Conservation (phyloP, 139 green algal species). For the Raphidocelis subcapitata region DNA sequence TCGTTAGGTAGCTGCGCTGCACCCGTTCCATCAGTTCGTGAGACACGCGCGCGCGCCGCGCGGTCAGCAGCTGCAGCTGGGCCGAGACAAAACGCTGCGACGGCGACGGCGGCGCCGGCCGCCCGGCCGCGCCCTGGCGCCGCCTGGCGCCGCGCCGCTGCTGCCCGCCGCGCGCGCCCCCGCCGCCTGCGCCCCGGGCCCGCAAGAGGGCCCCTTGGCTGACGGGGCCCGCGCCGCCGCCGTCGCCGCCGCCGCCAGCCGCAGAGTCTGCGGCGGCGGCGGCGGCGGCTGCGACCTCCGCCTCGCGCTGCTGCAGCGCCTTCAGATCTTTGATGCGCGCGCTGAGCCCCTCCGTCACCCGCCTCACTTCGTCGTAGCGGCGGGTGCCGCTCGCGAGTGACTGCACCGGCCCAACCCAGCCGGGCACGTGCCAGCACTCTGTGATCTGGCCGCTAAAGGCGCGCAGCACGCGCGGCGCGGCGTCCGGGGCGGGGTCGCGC, state of each 20-base stretch:
- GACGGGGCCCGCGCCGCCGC: too few species aligned
- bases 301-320: too few species aligned
- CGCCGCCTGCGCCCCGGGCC: too few species aligned
- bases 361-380: slow-evolving; percentile 8
- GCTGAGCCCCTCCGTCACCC: slow-evolving; percentile 1
- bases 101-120: too few species aligned
- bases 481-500: not conserved
- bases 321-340: not conserved
- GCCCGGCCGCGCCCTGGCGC: too few species aligned
- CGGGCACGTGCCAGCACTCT: slow-evolving; percentile 33
- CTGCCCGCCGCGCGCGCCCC: not conserved
- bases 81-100: slow-evolving; percentile 2
- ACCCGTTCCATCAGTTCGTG: slow-evolving; percentile 29
- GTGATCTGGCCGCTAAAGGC: slow-evolving; percentile 47
- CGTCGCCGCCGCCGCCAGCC: too few species aligned
- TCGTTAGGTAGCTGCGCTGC: slow-evolving; percentile 23
- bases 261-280: too few species aligned
- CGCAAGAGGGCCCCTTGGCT: too few species aligned
- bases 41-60: slow-evolving; percentile 23
- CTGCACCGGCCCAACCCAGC: not conserved
- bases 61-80: slow-evolving; percentile 33
- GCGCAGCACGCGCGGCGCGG: slow-evolving; percentile 17
- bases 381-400: slow-evolving; percentile 8
- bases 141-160: not conserved
- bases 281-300: not conserved